phyloP scores from a whole-genome alignment of 1,284 basidiomycete genomes.

The Phlebopus sp. region DNA sequence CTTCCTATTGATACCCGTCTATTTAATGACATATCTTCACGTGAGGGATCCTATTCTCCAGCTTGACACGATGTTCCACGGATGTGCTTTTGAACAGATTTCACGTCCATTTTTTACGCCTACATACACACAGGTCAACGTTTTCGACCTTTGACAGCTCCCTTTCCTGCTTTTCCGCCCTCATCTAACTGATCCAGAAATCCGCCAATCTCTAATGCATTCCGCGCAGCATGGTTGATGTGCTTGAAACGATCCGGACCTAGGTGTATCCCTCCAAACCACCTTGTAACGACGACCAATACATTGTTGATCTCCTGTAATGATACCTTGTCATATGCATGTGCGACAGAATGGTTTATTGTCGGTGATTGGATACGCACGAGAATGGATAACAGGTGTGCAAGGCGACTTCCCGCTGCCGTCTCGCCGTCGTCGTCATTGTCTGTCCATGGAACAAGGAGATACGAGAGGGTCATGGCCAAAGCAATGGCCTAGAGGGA shows the following conservation, averaged over 20 bases:
- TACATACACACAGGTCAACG: conserved; percentile 16
- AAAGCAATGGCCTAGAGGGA: not conserved
- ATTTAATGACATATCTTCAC: too few species aligned
- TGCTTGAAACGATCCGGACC: conserved; percentile 91
- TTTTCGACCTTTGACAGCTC: conserved; percentile 26
- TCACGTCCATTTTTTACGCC: not conserved
- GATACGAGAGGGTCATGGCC: not conserved
- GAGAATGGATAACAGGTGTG: conserved; percentile 85
- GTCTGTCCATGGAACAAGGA: conserved; percentile 49
- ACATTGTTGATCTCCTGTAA: conserved; percentile 75
- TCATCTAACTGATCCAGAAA: conserved; percentile 53
- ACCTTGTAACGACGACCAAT: conserved; percentile 80
- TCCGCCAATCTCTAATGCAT: conserved; percentile 80
- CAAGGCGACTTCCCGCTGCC: conserved; percentile 83
- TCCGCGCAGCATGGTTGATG: conserved; percentile 86
- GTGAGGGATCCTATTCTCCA: too few species aligned
- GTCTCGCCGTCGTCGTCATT: conserved; percentile 94
- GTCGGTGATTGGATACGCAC: conserved; percentile 52
- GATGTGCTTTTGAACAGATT: too few species aligned
- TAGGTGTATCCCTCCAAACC: conserved; percentile 78
- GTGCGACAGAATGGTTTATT: not conserved
- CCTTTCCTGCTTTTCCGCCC: conserved; percentile 14
- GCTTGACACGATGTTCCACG: not conserved
- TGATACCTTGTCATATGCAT: not conserved
- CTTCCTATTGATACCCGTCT: too few species aligned